These are phyloP conservation scores for Tephrocybe rancida DNA, from an alignment of 768 basidiomycete species.

Conservation along the genomic window DNA sequence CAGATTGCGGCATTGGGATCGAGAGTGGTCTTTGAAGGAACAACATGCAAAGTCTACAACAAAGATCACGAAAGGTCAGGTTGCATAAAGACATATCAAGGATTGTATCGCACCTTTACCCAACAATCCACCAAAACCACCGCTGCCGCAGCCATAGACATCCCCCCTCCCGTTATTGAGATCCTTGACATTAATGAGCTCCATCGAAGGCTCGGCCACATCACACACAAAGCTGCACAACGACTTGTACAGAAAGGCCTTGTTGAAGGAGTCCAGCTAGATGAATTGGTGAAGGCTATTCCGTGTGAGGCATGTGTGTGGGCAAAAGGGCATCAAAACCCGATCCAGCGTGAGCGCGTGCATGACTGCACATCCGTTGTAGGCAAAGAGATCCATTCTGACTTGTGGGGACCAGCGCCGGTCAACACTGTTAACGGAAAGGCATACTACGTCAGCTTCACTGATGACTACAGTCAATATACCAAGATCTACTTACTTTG, in stretches of 20 bases:
- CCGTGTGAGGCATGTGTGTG: slow-evolving; percentile 31
- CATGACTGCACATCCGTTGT: slow-evolving; percentile 22
- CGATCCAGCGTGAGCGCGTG: slow-evolving; percentile 24
- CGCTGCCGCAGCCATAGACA: slow-evolving; percentile 3
- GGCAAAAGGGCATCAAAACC: slow-evolving; percentile 29
- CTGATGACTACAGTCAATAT: slow-evolving; percentile 31
- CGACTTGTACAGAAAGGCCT: slow-evolving; percentile 24
- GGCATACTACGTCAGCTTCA: slow-evolving; percentile 34
- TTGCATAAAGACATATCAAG: slow-evolving; percentile 6
- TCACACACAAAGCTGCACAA: slow-evolving; percentile 21
- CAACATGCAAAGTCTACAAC: slow-evolving; percentile 16
- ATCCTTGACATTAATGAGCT: slow-evolving; percentile 4
- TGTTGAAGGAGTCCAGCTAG: slow-evolving; percentile 29
- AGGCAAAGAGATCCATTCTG: slow-evolving; percentile 33
- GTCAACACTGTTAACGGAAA: slow-evolving; percentile 20
- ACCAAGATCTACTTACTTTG: slow-evolving; percentile 25
- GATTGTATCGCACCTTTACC: slow-evolving; percentile 13
- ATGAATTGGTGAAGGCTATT: slow-evolving; percentile 17
- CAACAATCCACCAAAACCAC: background rate
- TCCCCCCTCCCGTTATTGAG: slow-evolving; percentile 8
- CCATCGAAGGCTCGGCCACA: slow-evolving; percentile 30
- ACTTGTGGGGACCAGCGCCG: slow-evolving; percentile 40
- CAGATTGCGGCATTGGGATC: slow-evolving; percentile 2
- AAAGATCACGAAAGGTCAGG: slow-evolving; percentile 8
- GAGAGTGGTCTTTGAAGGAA: background rate